phyloP scores from a whole-genome alignment of 177 flowering plant genomes.

The Vitis hybrid region DNA sequence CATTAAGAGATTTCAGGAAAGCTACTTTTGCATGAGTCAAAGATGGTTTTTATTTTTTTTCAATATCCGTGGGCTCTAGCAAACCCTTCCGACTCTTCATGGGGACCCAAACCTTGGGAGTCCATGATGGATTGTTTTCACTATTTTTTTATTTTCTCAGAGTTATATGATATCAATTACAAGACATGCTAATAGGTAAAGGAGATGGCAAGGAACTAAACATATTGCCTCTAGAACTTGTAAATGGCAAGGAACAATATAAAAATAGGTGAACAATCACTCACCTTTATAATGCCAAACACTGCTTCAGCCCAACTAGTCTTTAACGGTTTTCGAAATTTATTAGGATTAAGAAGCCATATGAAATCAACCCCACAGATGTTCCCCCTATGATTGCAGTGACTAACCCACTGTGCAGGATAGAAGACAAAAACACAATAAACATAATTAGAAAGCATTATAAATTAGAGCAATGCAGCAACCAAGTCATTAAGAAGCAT shows the following conservation, averaged over 20 bases:
- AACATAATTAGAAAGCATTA: constrained; percentile 5
- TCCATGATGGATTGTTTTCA: too few relatives aligned
- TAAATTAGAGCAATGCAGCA: too few relatives aligned
- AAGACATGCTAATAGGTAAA: too few relatives aligned
- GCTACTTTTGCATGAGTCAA: constrained; percentile 34
- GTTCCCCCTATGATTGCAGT: constrained; percentile 90
- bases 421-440: neutral
- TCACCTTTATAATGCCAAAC: constrained; percentile 88
- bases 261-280: neutral
- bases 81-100: too few relatives aligned
- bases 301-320: constrained; percentile 93
- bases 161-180: too few relatives aligned
- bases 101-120: too few relatives aligned
- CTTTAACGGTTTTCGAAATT: constrained; percentile 63
- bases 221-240: too few relatives aligned
- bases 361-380: constrained; percentile 97
- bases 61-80: neutral
- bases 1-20: too few relatives aligned
- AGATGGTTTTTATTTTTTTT: constrained; percentile 18
- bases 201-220: neutral
- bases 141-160: too few relatives aligned
- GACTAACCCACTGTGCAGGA: constrained; percentile 87
- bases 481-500: too few relatives aligned
- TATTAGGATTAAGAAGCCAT: constrained; percentile 95
- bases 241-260: too few relatives aligned